Conservation (phyloP, 768 basidiomycete species). For the Rubroboletus satanas region DNA sequence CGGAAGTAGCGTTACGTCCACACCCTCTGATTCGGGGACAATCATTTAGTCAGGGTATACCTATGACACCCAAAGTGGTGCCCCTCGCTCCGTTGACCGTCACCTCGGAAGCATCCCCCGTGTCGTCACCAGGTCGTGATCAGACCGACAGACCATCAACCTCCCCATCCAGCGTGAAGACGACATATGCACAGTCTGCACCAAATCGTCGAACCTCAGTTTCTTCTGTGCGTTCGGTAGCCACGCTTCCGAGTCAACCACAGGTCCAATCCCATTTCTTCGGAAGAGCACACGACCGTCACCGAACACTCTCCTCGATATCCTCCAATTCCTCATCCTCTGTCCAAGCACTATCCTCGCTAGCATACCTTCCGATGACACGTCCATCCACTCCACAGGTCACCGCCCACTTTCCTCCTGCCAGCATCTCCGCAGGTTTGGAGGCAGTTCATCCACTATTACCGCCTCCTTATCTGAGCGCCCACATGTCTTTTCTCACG, state of each 20-base stretch:
- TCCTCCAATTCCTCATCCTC: conserved; percentile 44
- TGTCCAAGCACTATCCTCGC: conserved; percentile 54
- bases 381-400: conserved; percentile 40
- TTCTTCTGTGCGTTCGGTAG: conserved; percentile 56
- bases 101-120: conserved; percentile 46
- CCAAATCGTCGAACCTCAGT: conserved; percentile 49
- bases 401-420: conserved; percentile 60
- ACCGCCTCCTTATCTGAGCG: conserved; percentile 66
- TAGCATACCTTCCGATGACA: conserved; percentile 49
- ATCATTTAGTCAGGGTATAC: conserved; percentile 48
- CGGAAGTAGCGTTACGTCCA: conserved; percentile 48
- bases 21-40: conserved; percentile 77
- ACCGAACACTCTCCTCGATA: conserved; percentile 55
- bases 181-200: conserved; percentile 29
- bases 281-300: conserved; percentile 38
- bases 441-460: conserved; percentile 68
- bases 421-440: conserved; percentile 49
- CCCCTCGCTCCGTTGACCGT: conserved; percentile 60
- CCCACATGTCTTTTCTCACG: conserved; percentile 65
- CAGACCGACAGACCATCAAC: conserved; percentile 23
- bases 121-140: conserved; percentile 37
- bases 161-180: conserved; percentile 39
- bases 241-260: conserved; percentile 49
- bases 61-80: conserved; percentile 40
- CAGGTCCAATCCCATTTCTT: conserved; percentile 34